Conservation (phyloP, 371 early-diverging fungal genomes). For the Syncephalastrum sp. region DNA sequence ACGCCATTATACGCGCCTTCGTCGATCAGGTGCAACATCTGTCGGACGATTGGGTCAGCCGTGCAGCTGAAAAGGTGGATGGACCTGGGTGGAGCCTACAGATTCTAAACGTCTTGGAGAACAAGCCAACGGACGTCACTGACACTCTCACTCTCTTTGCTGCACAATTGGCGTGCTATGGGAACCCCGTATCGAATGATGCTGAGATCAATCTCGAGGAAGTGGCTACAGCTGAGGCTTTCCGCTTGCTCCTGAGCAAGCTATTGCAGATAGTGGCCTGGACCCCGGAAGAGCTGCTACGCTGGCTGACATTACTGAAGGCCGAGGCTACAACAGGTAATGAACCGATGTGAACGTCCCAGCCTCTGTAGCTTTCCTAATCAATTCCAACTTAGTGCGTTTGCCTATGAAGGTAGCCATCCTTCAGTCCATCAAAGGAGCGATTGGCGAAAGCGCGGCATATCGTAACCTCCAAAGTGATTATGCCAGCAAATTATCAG, state of each 20-base stretch:
- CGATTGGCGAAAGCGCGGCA: conserved; percentile 13
- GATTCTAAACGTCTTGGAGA: too few species aligned
- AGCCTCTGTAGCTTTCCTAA: neutral
- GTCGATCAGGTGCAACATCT: too few species aligned
- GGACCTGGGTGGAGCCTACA: too few species aligned
- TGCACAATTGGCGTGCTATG: neutral
- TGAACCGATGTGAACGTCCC: neutral
- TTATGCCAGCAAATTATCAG: conserved; percentile 36
- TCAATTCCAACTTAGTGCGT: conserved; percentile 13
- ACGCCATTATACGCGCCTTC: too few species aligned
- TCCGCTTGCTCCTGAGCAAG: conserved; percentile 10
- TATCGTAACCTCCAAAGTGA: conserved; percentile 42
- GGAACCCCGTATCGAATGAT: neutral
- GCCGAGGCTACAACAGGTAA: conserved; percentile 25
- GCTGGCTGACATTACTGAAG: conserved; percentile 31
- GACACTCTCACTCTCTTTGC: neutral
- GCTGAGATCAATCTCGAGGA: conserved; percentile 2
- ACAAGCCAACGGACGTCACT: too few species aligned
- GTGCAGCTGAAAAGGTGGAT: too few species aligned
- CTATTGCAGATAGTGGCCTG: conserved; percentile 15
- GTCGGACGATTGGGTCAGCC: too few species aligned
- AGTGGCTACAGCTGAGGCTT: conserved; percentile 5
- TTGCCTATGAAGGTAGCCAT: conserved; percentile 34
- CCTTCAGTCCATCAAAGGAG: conserved; percentile 26
- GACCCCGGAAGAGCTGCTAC: conserved; percentile 15